Evolutionary conservation across 2,329 filamentous ascomycete genomes (phyloP).

Genomic region (Penicillium rolfsii): DNA sequence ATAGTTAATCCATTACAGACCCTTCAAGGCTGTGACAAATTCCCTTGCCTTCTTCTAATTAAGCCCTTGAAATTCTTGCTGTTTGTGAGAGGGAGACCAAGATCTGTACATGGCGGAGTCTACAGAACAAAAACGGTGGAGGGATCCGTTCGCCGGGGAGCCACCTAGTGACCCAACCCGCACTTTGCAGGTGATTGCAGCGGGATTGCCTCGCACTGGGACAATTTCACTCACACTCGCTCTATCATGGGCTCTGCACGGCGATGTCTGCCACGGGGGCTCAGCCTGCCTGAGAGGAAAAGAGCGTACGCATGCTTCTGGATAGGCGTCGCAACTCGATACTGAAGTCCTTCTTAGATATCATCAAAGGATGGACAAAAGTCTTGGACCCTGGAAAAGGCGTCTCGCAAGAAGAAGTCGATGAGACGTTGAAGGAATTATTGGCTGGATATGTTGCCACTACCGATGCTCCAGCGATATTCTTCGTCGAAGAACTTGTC

Average conservation of each 20-base stretch:
- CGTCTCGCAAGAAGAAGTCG: neutral
- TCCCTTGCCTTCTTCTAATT: neutral
- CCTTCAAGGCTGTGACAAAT: neutral
- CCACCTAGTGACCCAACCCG: conserved; percentile 5
- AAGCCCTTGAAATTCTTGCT: neutral
- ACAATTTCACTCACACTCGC: conserved; percentile 55
- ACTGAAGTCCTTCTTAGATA: neutral
- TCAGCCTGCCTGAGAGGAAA: conserved; percentile 32
- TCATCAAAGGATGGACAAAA: conserved; percentile 11
- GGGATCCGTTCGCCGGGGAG: conserved; percentile 6
- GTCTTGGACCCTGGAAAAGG: conserved; percentile 15
- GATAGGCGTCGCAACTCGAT: neutral
- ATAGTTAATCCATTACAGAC: neutral
- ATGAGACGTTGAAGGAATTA: conserved; percentile 2
- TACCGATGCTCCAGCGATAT: conserved; percentile 48
- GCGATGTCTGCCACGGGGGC: conserved; percentile 54
- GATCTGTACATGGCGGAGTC: neutral
- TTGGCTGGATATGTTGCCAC: conserved; percentile 49
- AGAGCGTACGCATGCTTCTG: conserved; percentile 10
- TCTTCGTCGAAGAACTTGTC: conserved; percentile 51
- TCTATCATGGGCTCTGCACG: conserved; percentile 51
- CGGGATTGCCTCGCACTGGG: conserved; percentile 47
- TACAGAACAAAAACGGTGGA: conserved; percentile 1
- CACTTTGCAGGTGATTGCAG: conserved; percentile 23
- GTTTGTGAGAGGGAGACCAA: neutral